Evolutionary conservation across 2,329 filamentous ascomycete species (phyloP).

Genomic region (Zasmidium angulare): DNA sequence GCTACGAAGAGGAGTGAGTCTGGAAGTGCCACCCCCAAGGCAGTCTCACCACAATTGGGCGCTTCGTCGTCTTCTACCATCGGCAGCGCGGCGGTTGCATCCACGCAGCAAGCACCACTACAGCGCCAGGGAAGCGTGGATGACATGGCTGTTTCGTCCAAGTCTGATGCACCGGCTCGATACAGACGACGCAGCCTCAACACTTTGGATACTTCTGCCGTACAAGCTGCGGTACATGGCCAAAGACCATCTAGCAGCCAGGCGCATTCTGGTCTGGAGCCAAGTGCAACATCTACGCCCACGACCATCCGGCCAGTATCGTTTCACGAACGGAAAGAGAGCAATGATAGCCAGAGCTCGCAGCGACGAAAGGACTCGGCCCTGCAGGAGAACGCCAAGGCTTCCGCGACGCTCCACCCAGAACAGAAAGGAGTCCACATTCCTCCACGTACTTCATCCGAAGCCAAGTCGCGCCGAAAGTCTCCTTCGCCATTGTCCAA

Average conservation of each 20-base stretch:
- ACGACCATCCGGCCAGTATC: constrained; percentile 36
- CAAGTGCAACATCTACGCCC: constrained; percentile 29
- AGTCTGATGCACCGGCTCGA: constrained; percentile 46
- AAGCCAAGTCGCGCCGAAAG: constrained; percentile 42
- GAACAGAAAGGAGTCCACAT: constrained; percentile 25
- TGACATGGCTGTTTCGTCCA: constrained; percentile 56
- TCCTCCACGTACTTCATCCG: constrained; percentile 38
- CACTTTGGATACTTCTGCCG: constrained; percentile 51
- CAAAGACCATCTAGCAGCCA: constrained; percentile 20
- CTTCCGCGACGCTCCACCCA: constrained; percentile 14
- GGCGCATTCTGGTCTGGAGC: constrained; percentile 22
- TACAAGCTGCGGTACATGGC: constrained; percentile 22
- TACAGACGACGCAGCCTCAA: constrained; percentile 83
- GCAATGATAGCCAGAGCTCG: constrained; percentile 31
- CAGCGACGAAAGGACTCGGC: constrained; percentile 14
- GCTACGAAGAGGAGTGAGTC: constrained; percentile 56
- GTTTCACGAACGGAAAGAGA: constrained; percentile 35
- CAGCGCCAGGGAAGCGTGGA: constrained; percentile 56
- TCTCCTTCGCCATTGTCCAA: constrained; percentile 50
- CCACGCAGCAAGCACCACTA: constrained; percentile 28
- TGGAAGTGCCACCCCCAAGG: constrained; percentile 37
- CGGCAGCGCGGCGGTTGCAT: constrained; percentile 55
- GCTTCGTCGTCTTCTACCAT: constrained; percentile 51
- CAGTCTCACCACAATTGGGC: constrained; percentile 22
- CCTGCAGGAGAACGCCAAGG: constrained; percentile 20